Base-by-base conservation (phyloP, 2,329 filamentous ascomycete genomes). In the Aureobasidium leucospermi region DNA sequence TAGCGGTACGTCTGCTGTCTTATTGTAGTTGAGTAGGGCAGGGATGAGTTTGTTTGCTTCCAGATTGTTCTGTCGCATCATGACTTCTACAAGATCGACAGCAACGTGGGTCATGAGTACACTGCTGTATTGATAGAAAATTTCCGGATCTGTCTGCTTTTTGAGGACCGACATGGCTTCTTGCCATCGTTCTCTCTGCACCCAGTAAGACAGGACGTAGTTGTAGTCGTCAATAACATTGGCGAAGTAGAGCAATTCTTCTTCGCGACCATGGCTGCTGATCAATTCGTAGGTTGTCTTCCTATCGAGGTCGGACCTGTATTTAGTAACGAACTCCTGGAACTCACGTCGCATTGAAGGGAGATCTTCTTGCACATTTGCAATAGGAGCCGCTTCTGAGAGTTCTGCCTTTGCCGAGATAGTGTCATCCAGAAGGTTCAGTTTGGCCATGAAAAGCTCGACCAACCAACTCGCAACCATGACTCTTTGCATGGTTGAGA, bases 391-490 rank as follows among this genome's bases (percentile, higher is more conserved):
- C 32, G 65, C 66, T 13, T 68, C 61, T 63, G 91, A 89, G 23
- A 93, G 75, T 70, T 96, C 91, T 0, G 90, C 89, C 67, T 90
- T 89, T 0, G 92, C 95, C 41, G 92, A 88, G 64, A 97, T 93
- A 2, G 89, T 92, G 73, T 99, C 94, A 69, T 99, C 94, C 3
- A 99, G 80, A 3, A 89, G 87, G 70, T 99, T 96, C 43, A 99
- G 81, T 74, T 96, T 96, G 5, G 91, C 89, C 91, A 99, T 99
- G 73, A 93, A 99, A 1, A 97, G 82, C 73, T 99, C 94, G 9
- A 96, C 81, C 45, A 99, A 81, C 94, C 94, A 99, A 65, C 88
- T 92, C 1, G 93, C 89, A 65, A 97, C 86, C 90, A 99, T 96
- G 64, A 89, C 88, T 61, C 93, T 81, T 74, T 99, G 94, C 92